Percentiles rank a stretch among this genome's conserved stretches.
phyloP scores from a whole-genome alignment of 108 stramenopile species.

The Nitzschia putrida region DNA sequence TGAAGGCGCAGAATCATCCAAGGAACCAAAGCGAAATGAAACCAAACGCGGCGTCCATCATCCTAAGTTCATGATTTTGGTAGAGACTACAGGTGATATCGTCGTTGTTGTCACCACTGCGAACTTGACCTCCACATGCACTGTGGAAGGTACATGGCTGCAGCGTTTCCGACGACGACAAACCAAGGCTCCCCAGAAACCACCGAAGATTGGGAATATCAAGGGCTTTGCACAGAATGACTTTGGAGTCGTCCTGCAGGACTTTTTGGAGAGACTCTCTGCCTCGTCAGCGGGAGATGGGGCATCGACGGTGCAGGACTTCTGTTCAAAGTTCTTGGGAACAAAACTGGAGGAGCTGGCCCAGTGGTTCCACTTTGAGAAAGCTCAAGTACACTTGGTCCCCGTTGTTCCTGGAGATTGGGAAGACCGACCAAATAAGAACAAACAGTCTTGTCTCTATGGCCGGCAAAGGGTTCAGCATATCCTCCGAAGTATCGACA shows the following conservation, averaged over 20 bases:
- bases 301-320: conserved; percentile 40
- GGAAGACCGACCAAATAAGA: conserved; percentile 1
- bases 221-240: conserved; percentile 24
- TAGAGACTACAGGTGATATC: conserved; percentile 64
- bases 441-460: conserved; percentile 33
- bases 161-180: conserved; percentile 64
- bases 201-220: background rate
- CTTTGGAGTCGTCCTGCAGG: conserved; percentile 63
- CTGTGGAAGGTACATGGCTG: conserved; percentile 77
- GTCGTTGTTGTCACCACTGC: conserved; percentile 75
- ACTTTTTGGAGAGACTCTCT: conserved; percentile 67
- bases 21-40: conserved; percentile 1
- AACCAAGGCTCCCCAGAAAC: background rate
- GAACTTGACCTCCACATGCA: conserved; percentile 54
- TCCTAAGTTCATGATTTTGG: conserved; percentile 82
- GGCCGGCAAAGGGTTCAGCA: conserved; percentile 72
- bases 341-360: conserved; percentile 34
- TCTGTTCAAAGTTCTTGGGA: conserved; percentile 49
- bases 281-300: conserved; percentile 35
- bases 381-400: conserved; percentile 67
- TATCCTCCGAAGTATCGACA: conserved; percentile 43
- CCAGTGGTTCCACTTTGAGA: conserved; percentile 49
- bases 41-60: conserved; percentile 68
- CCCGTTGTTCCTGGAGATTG: conserved; percentile 71
- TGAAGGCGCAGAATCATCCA: conserved; percentile 14